phyloP scores from a whole-genome alignment of 2,329 filamentous ascomycete species.

The Apiospora aurea region DNA sequence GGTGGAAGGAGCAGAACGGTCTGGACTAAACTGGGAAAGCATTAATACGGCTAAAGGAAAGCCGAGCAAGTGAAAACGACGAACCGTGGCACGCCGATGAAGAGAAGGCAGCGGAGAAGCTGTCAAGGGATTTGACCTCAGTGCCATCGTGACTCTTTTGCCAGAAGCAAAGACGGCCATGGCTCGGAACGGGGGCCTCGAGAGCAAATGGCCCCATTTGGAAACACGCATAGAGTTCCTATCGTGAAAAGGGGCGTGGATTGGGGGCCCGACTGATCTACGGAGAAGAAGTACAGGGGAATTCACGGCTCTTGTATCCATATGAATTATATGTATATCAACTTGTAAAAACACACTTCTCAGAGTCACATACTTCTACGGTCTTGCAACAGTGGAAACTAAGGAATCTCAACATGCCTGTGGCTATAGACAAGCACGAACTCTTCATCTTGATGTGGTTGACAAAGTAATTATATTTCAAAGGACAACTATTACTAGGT shows the following conservation, averaged over 20 bases:
- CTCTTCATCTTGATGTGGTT: background rate
- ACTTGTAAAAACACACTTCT: constrained; percentile 11
- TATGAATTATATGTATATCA: constrained; percentile 6
- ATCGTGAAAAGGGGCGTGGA: background rate
- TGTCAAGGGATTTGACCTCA: background rate
- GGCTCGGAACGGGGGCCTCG: background rate
- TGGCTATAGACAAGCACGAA: background rate
- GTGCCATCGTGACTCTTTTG: background rate
- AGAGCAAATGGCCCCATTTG: background rate
- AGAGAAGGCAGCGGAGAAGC: background rate
- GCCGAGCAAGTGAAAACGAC: background rate
- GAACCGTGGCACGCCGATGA: background rate
- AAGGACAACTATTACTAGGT: constrained; percentile 18
- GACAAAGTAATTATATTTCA: constrained; percentile 19
- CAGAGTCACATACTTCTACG: background rate
- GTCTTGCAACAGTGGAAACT: background rate
- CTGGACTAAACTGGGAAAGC: constrained; percentile 51
- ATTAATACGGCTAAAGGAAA: background rate
- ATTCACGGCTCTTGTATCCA: constrained; percentile 2
- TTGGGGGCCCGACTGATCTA: background rate
- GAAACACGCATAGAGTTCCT: background rate
- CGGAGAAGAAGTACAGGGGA: background rate
- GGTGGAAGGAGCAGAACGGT: constrained; percentile 74
- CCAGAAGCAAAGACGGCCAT: background rate
- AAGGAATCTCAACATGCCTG: background rate